Evolutionary conservation across 1,139 yeast species (phyloP).

Genomic region (Zygosaccharomyces sapae): DNA sequence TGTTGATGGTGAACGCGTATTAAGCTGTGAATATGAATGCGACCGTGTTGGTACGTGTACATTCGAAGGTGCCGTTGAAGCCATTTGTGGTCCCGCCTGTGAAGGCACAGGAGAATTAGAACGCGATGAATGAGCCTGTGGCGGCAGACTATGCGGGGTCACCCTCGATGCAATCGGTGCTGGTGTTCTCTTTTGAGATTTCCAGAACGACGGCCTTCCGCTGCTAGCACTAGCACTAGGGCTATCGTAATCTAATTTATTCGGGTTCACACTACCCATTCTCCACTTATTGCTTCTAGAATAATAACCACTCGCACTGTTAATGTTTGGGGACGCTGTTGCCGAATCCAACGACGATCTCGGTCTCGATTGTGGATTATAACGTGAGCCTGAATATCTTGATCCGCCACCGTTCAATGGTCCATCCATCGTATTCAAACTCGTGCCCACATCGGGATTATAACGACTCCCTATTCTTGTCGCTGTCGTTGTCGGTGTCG

Average conservation of each 20-base stretch:
- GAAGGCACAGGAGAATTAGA: background rate
- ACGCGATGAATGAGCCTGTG: background rate
- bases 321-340: constrained; percentile 6
- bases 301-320: constrained; percentile 16
- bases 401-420: constrained; percentile 12
- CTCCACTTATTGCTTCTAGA: constrained; percentile 27
- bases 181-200: constrained; percentile 6
- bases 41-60: background rate
- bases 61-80: background rate
- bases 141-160: background rate
- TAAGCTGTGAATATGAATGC: too few relatives aligned
- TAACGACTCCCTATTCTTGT: constrained; percentile 2
- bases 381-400: constrained; percentile 25
- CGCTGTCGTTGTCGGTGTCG: constrained; percentile 1
- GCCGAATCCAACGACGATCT: constrained; percentile 9
- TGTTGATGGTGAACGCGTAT: background rate
- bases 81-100: background rate
- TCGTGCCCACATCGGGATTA: background rate
- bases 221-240: background rate
- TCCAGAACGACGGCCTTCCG: constrained; percentile 17
- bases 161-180: background rate
- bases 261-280: constrained; percentile 10
- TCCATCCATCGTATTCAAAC: background rate
- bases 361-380: constrained; percentile 24
- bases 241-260: constrained; percentile 11